Evolutionary conservation across 1,284 basidiomycete species (phyloP), one percentile per base, ranked within the genome.

Genomic region (Pascua guehoae): DNA sequence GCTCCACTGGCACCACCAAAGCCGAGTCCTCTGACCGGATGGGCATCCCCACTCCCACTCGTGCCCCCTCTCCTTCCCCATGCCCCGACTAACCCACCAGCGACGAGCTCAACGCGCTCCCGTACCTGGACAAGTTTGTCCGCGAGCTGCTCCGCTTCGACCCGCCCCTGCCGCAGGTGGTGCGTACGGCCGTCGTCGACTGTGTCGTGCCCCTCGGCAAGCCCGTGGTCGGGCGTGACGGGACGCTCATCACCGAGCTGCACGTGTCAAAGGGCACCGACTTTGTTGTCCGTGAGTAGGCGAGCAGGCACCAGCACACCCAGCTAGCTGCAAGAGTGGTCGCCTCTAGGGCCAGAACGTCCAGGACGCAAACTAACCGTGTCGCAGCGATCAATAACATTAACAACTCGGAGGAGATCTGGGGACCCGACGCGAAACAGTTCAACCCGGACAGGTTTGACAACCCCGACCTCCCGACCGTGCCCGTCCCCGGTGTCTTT

Each of bases 71-170:
- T 5, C 17, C 12, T 1, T 7, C 8, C n/a, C 5, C 9, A 15
- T n/a, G n/a, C n/a, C 7, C 42, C 5, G 7, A 9, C 24, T 32
- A 37, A 14, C 46, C 83, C 4, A 55, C 51, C 49, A 77, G 75
- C 47, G 78, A 78, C 17, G 70, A 66, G 1, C 73, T 85, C 15
- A 75, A 76, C 54, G 72, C 74, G 0, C 72, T 85, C 1, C 75
- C 80, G 0, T 85, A 84, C 64, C 78, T 87, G 38, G 84, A 87
- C 60, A 79, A 79, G 2, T 85, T 89, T 15, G 79, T 89, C 39
- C 83, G 84, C 51, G 88, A 91, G 76, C 78, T 80, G 1, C 79
- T 90, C 37, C 79, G 88, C 41, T 66, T 89, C 41, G 82, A 85
- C 68, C 78, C 86, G 7, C 86, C 88, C 0, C 84, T 88, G 10